Percentiles rank a stretch among this genome's conserved stretches.
These are phyloP conservation scores for Coemansia reversa DNA, from an alignment of 192 early-diverging fungal genomes.

Conservation along the genomic window DNA sequence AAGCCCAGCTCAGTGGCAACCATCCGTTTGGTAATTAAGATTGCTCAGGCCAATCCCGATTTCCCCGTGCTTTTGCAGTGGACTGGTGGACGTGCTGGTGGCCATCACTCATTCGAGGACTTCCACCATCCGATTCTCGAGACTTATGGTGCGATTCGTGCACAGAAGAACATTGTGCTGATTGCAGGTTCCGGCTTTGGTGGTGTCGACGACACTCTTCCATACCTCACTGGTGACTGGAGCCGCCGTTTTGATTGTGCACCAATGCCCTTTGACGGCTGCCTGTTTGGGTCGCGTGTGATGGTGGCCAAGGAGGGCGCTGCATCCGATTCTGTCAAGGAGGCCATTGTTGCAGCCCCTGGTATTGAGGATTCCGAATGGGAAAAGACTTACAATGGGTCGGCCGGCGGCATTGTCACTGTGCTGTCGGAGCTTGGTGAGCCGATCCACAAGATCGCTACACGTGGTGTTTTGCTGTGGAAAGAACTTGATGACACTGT, in stretches of 20 bases:
- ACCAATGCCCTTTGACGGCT: slow-evolving; percentile 93
- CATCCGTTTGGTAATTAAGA: slow-evolving; percentile 81
- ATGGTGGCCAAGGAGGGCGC: slow-evolving; percentile 91
- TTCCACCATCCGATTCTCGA: slow-evolving; percentile 83
- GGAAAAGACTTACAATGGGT: slow-evolving; percentile 91
- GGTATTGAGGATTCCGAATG: slow-evolving; percentile 85
- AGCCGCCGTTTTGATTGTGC: slow-evolving; percentile 74
- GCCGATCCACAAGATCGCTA: slow-evolving; percentile 97
- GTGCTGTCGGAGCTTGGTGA: slow-evolving; percentile 94
- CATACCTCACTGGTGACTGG: slow-evolving; percentile 95
- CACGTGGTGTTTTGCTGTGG: slow-evolving; percentile 88
- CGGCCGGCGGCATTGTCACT: slow-evolving; percentile 87
- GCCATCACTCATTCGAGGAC: slow-evolving; percentile 96
- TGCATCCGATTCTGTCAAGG: slow-evolving; percentile 78
- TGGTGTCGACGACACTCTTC: slow-evolving; percentile 81
- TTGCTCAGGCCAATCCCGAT: slow-evolving; percentile 82
- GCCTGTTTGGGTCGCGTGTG: slow-evolving; percentile 88
- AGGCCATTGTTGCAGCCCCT: slow-evolving; percentile 83
- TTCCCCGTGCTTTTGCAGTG: slow-evolving; percentile 93
- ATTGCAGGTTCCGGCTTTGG: slow-evolving; percentile 93
- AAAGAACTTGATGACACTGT: slow-evolving; percentile 93
- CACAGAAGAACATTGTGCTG: slow-evolving; percentile 77
- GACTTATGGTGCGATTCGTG: slow-evolving; percentile 76
- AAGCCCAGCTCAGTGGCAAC: slow-evolving; percentile 89
- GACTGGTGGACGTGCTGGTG: slow-evolving; percentile 95